These are phyloP conservation scores for Thozetella sp. DNA, from an alignment of 495 filamentous ascomycete species.

Conservation along the genomic window DNA sequence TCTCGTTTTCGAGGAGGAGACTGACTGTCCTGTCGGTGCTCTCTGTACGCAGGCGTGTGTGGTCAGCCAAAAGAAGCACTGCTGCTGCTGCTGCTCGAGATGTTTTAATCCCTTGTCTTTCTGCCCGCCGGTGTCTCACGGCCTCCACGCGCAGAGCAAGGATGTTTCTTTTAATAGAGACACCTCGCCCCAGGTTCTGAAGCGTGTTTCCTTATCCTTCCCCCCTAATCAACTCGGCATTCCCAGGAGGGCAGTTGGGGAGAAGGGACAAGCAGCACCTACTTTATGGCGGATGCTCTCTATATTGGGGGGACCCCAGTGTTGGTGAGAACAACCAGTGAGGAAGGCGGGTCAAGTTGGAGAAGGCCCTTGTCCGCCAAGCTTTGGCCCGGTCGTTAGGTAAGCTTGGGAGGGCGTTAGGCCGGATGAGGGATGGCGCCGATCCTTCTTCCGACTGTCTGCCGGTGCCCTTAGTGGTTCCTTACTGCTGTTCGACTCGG, in stretches of 20 bases:
- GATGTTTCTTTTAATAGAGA: conserved; percentile 24
- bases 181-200: not conserved
- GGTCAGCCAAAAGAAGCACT: not conserved
- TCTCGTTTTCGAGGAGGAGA: no score
- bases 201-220: not conserved
- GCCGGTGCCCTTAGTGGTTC: not conserved
- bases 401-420: conserved; percentile 2
- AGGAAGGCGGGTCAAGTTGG: conserved; percentile 8
- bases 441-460: conserved; percentile 6
- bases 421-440: conserved; percentile 7
- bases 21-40: no score
- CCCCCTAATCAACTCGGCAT: conserved; percentile 20
- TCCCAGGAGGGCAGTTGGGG: conserved; percentile 26
- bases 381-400: conserved; percentile 5
- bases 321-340: conserved; percentile 9
- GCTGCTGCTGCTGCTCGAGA: no score
- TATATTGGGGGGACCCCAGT: conserved; percentile 16
- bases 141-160: not conserved
- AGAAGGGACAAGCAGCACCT: conserved; percentile 6
- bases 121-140: not conserved
- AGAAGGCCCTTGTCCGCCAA: conserved; percentile 7
- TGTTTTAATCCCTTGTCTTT: no score
- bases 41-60: no score
- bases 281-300: conserved; percentile 17
- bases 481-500: not conserved